Evolutionary conservation across 2,329 filamentous ascomycete species (phyloP).

Genomic region (Juglanconis juglandina): DNA sequence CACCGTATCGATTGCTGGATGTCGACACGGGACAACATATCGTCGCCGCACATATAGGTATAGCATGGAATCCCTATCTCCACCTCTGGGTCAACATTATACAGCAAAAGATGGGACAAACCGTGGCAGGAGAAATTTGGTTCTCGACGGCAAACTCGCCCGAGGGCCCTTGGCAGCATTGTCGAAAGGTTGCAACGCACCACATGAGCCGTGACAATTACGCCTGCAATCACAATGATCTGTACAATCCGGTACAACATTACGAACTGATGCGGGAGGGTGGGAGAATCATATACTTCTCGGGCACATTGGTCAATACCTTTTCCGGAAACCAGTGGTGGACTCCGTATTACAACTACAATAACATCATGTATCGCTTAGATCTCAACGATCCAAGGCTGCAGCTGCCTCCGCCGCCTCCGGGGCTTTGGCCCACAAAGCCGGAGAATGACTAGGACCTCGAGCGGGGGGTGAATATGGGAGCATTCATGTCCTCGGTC

Average conservation of each 20-base stretch:
- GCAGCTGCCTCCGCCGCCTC: background rate
- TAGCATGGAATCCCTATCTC: slow-evolving; percentile 17
- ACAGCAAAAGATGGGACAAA: slow-evolving; percentile 14
- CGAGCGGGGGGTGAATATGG: no score
- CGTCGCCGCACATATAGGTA: slow-evolving; percentile 6
- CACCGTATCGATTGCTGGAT: slow-evolving; percentile 10
- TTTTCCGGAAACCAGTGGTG: slow-evolving; percentile 16
- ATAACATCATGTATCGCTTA: slow-evolving; percentile 19
- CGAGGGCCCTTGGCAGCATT: slow-evolving; percentile 13
- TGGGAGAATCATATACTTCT: slow-evolving; percentile 15
- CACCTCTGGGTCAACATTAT: slow-evolving; percentile 15
- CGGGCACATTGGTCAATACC: slow-evolving; percentile 15
- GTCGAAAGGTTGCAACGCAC: slow-evolving; percentile 16
- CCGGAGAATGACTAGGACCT: background rate
- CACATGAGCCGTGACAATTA: slow-evolving; percentile 12
- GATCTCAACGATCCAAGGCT: slow-evolving; percentile 10
- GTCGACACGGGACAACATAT: slow-evolving; percentile 9
- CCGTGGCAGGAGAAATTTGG: slow-evolving; percentile 14
- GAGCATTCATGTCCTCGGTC: no score
- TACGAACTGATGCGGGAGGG: slow-evolving; percentile 12
- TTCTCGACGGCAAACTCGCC: slow-evolving; percentile 10
- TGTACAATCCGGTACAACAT: slow-evolving; percentile 18
- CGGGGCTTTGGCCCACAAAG: slow-evolving; percentile 8
- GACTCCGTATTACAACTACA: slow-evolving; percentile 18
- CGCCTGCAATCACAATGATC: slow-evolving; percentile 12